Conservation (phyloP, 176 grass and related monocot genomes). For the Lolium perenne region DNA sequence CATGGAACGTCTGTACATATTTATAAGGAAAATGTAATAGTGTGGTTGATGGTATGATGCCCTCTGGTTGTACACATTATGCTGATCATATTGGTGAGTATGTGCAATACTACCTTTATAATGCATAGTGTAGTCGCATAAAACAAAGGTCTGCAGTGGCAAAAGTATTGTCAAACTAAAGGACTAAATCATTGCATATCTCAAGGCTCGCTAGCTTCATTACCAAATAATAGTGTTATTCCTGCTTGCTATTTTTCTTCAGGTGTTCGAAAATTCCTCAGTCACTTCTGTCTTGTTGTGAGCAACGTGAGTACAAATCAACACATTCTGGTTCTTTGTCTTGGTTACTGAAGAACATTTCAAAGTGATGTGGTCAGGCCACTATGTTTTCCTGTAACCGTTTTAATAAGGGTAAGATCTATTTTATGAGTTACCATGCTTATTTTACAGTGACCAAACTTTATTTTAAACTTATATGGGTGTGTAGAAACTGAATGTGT, state of each 20-base stretch:
- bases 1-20: conserved; percentile 33
- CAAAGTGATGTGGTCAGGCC: conserved; percentile 26
- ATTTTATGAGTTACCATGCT: too few species aligned
- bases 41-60: not conserved
- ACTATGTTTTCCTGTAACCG: not conserved
- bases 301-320: conserved; percentile 61
- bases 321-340: conserved; percentile 58
- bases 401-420: conserved; percentile 45
- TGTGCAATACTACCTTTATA: not conserved
- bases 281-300: conserved; percentile 55
- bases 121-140: not conserved
- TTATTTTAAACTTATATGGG: too few species aligned
- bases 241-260: conserved; percentile 8
- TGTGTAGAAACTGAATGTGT: too few species aligned
- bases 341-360: conserved; percentile 53
- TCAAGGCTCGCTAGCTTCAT: too few species aligned
- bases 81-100: not conserved
- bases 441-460: too few species aligned
- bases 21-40: not conserved
- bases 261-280: conserved; percentile 54
- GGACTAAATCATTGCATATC: too few species aligned
- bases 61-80: not conserved
- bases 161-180: too few species aligned
- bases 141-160: too few species aligned
- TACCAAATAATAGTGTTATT: too few species aligned